Evolutionary conservation across 1,139 yeast species (phyloP).

Genomic region (Debaryomycetaceae sp.): DNA sequence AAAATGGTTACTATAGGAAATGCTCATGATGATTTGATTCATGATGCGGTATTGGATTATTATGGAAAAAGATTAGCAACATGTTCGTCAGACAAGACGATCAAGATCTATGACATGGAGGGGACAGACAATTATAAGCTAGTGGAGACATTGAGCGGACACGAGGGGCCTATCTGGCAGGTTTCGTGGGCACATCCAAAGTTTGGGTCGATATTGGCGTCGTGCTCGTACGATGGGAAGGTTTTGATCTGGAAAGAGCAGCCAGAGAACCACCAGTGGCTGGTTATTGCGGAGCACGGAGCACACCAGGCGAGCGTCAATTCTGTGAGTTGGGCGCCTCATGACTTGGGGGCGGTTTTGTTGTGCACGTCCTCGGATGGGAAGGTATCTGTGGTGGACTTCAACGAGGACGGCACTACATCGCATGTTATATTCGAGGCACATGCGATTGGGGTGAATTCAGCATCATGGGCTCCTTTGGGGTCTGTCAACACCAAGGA

Average conservation of each 20-base stretch:
- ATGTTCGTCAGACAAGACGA: conserved; percentile 90
- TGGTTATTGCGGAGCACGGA: conserved; percentile 80
- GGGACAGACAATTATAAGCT: conserved; percentile 74
- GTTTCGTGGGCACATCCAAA: conserved; percentile 99
- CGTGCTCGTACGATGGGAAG: conserved; percentile 93
- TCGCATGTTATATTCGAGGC: conserved; percentile 67
- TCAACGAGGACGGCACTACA: conserved; percentile 85
- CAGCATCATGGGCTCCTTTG: conserved; percentile 95
- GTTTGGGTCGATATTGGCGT: conserved; percentile 90
- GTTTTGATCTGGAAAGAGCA: conserved; percentile 91
- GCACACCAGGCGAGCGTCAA: conserved; percentile 94
- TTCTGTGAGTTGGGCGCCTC: conserved; percentile 96
- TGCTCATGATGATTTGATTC: conserved; percentile 87
- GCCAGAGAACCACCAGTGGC: conserved; percentile 81
- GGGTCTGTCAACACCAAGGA: conserved; percentile 35
- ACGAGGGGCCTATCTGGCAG: conserved; percentile 99
- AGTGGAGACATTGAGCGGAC: conserved; percentile 79
- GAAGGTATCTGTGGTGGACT: conserved; percentile 83
- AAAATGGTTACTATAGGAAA: conserved; percentile 70
- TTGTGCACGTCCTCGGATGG: conserved; percentile 95
- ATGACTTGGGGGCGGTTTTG: conserved; percentile 89
- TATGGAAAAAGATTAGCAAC: conserved; percentile 95
- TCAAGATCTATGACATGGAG: conserved; percentile 88
- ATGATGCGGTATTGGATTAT: conserved; percentile 95
- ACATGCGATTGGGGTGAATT: conserved; percentile 89